Evolutionary conservation across 2,329 filamentous ascomycete species (phyloP), one percentile per base, ranked within the genome.

Genomic region (Xylaria sp.): DNA sequence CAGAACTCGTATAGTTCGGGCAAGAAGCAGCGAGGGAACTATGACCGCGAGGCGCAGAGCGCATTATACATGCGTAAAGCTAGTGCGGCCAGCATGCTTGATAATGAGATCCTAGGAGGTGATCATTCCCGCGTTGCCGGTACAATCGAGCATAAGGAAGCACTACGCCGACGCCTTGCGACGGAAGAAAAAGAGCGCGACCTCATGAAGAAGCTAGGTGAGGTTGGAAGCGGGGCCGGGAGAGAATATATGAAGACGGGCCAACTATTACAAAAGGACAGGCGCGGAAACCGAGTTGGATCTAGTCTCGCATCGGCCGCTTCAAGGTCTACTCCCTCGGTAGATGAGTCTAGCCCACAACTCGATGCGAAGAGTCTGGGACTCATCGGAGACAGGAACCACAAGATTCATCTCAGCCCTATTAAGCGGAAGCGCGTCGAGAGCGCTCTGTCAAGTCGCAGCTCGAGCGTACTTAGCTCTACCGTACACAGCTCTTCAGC

Each of bases 171-270:
- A 66, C 86, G 86, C 3, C 82, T 94, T 6, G 87, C 89, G 6
- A 87, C 87, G 15, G 87, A 89, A 74, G 91, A 94, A 79, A 91
- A 88, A 76, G 93, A 95, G 78, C 84, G 89, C 23, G 90, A 93
- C 28, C 86, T 96, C 58, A 91, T 90, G 72, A 89, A 88, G 77
- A 89, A 88, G 73, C 83, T 96, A 2, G 88, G 88, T 10, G 82
- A 86, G 60, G 82, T 90, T 67, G 91, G 91, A 10, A 86, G 83
- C 58, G 90, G 90, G 6, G 86, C 91, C 0, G 92, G 92, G 1
- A 87, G 85, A 56, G 91, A 93, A 69, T 94, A 94, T 79, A 90
- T 94, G 86, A 85, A 82, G 62, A 79, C 78, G 23, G 65, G 77
- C 20, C 72, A 72, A 28, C 70, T 58, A 52, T 64, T 60, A n/a